phyloP scores from a whole-genome alignment of 768 basidiomycete genomes.

The Leccinum obscurum region DNA sequence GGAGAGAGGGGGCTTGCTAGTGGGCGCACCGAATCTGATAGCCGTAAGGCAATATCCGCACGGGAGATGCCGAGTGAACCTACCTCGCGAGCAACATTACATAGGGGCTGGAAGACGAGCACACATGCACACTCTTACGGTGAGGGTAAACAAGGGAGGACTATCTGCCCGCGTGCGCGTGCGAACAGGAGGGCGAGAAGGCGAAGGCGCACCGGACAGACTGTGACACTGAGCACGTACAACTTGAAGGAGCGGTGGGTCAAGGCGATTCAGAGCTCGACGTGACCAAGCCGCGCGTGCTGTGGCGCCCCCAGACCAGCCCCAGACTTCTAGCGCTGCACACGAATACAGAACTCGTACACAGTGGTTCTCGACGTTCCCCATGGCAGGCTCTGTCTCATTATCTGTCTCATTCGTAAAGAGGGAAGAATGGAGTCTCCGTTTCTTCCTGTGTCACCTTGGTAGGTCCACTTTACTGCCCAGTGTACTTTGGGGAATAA shows the following conservation, averaged over 20 bases:
- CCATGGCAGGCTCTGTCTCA: background rate
- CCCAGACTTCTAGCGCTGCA: background rate
- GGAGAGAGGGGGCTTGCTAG: background rate
- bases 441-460: background rate
- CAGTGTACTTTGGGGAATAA: background rate
- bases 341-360: background rate
- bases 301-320: background rate
- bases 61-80: background rate
- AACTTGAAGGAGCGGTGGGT: background rate
- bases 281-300: background rate
- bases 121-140: too few relatives aligned
- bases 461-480: background rate
- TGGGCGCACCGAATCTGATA: background rate
- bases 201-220: background rate
- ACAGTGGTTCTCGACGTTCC: background rate
- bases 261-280: background rate
- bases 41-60: background rate
- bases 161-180: background rate
- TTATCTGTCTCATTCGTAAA: too few relatives aligned
- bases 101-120: too few relatives aligned
- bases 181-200: background rate
- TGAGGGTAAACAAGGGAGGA: too few relatives aligned
- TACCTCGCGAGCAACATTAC: background rate
- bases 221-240: background rate
- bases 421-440: too few relatives aligned